phyloP scores from a whole-genome alignment of 176 grass and related monocot species.

The Puya raimondii region DNA sequence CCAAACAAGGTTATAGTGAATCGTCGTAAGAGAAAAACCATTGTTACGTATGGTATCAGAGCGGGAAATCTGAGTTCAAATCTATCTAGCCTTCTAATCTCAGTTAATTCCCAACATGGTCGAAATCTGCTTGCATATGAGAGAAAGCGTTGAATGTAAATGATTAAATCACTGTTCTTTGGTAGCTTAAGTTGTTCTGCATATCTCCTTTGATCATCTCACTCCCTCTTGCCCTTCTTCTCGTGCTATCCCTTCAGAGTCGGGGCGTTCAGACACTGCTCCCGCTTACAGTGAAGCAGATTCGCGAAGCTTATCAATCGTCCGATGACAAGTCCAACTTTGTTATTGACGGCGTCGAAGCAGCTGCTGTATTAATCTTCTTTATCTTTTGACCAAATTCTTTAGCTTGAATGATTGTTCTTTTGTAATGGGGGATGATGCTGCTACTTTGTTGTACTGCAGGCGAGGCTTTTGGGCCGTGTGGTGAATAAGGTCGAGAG shows the following conservation, averaged over 20 bases:
- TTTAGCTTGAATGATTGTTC: neutral
- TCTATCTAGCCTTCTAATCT: too few relatives aligned
- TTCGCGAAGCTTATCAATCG: conserved; percentile 56
- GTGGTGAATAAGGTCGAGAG: conserved; percentile 59
- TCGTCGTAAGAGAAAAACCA: too few relatives aligned
- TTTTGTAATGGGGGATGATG: neutral
- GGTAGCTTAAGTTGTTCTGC: conserved; percentile 12
- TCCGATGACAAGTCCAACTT: conserved; percentile 76
- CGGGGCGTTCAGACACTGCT: conserved; percentile 44
- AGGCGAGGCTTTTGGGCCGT: conserved; percentile 80
- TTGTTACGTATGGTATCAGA: too few relatives aligned
- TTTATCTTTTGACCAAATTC: neutral
- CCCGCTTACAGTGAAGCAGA: conserved; percentile 85
- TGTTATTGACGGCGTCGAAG: conserved; percentile 51
- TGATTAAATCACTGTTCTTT: neutral
- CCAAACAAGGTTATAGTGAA: too few relatives aligned
- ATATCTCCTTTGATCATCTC: neutral
- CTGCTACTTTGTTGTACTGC: conserved; percentile 19
- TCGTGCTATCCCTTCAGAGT: conserved; percentile 20
- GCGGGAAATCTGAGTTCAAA: too few relatives aligned
- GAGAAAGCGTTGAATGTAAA: too few relatives aligned
- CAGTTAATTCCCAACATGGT: too few relatives aligned
- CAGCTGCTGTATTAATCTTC: conserved; percentile 49
- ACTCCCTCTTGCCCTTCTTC: neutral
- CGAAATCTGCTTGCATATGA: too few relatives aligned